phyloP scores from a whole-genome alignment of 1,284 basidiomycete species.

The Ceratobasidium sp. region DNA sequence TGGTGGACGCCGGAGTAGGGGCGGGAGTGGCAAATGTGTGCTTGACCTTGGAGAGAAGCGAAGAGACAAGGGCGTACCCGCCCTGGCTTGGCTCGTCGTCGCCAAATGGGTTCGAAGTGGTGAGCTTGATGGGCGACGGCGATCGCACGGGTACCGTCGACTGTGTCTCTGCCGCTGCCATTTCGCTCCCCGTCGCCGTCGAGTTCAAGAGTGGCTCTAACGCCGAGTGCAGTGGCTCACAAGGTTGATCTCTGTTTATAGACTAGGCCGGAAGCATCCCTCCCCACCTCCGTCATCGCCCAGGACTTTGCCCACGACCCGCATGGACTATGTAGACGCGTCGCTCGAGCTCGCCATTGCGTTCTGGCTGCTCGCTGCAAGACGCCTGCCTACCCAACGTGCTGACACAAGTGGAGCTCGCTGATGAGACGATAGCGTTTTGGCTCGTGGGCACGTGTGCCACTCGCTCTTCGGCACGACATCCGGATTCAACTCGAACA shows the following conservation, averaged over 20 bases:
- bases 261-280: not conserved
- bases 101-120: constrained; percentile 73
- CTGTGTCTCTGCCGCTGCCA: not conserved
- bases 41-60: constrained; percentile 79
- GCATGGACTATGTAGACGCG: too few species aligned
- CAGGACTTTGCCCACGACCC: too few species aligned
- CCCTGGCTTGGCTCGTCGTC: constrained; percentile 86
- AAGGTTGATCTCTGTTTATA: constrained; percentile 3
- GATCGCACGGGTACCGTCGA: not conserved
- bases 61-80: constrained; percentile 80
- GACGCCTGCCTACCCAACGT: not conserved
- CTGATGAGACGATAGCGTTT: constrained; percentile 26
- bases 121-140: constrained; percentile 33
- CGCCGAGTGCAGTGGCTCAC: not conserved
- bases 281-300: not conserved
- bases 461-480: not conserved
- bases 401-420: not conserved
- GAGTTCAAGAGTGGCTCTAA: not conserved
- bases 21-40: constrained; percentile 68
- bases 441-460: constrained; percentile 28
- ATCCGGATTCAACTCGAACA: not conserved
- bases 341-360: too few species aligned
- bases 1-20: constrained; percentile 52
- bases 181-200: not conserved
- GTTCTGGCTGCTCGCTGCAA: not conserved